Percentiles rank a stretch among this genome's conserved stretches.
These are phyloP conservation scores for Boletus speciosus DNA, from an alignment of 768 basidiomycete species.

Conservation along the genomic window DNA sequence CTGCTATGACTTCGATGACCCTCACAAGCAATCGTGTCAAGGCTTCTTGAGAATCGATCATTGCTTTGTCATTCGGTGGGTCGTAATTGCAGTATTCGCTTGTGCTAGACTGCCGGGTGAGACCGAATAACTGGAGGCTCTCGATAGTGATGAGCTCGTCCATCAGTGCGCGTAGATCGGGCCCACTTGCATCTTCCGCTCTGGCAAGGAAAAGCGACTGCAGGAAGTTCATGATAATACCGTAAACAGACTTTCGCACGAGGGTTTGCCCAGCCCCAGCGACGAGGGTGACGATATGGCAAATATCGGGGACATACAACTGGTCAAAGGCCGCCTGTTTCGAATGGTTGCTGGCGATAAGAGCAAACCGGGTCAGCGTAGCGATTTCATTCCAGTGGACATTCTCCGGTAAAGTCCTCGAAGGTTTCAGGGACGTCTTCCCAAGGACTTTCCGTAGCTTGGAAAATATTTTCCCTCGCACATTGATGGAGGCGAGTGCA, in stretches of 20 bases:
- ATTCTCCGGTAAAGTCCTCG: slow-evolving; percentile 64
- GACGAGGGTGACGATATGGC: slow-evolving; percentile 76
- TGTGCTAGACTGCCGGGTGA: slow-evolving; percentile 56
- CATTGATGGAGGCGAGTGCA: slow-evolving; percentile 68
- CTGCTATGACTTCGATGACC: slow-evolving; percentile 61
- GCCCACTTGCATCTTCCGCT: slow-evolving; percentile 53
- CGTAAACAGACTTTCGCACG: slow-evolving; percentile 79
- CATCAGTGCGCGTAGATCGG: slow-evolving; percentile 61
- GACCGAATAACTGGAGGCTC: slow-evolving; percentile 68
- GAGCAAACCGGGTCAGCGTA: slow-evolving; percentile 69
- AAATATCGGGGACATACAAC: slow-evolving; percentile 78
- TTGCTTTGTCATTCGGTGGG: slow-evolving; percentile 47
- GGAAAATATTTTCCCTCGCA: slow-evolving; percentile 74
- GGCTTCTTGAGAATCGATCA: slow-evolving; percentile 63
- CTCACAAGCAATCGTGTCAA: slow-evolving; percentile 61
- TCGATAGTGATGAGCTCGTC: slow-evolving; percentile 55
- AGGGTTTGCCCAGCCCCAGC: slow-evolving; percentile 70
- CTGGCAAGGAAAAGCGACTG: slow-evolving; percentile 67
- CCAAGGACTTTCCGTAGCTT: slow-evolving; percentile 78
- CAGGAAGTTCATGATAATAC: slow-evolving; percentile 75
- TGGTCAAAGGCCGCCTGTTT: slow-evolving; percentile 63
- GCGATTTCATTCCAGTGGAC: slow-evolving; percentile 80
- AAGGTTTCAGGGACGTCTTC: slow-evolving; percentile 64
- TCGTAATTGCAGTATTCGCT: slow-evolving; percentile 68
- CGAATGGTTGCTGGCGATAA: slow-evolving; percentile 67